Conservation (phyloP, 257 asterid genomes). For the Nemophila menziesii region DNA sequence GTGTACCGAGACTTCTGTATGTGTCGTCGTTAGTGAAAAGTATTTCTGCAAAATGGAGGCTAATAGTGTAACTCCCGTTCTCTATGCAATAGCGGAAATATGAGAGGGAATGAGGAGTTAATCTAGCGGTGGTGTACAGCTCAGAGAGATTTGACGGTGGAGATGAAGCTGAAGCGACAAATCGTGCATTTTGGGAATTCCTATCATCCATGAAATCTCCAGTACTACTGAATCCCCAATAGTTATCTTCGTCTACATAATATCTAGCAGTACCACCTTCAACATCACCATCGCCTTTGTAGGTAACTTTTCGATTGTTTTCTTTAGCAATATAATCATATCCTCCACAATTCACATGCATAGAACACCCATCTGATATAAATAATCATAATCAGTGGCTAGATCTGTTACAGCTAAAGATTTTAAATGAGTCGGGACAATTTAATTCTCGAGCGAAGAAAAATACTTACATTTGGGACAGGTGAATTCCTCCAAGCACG, state of each 20-base stretch:
- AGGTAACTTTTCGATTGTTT: conserved; percentile 23
- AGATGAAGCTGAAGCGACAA: conserved; percentile 16
- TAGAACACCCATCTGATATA: conserved; percentile 61
- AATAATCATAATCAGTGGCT: too few relatives aligned
- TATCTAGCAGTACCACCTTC: conserved; percentile 52
- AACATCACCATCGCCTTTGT: conserved; percentile 56
- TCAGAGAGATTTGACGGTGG: conserved; percentile 32
- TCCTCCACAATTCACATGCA: conserved; percentile 76
- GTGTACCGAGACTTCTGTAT: conserved; percentile 60
- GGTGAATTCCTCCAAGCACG: conserved; percentile 21
- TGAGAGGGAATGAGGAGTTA: conserved; percentile 65
- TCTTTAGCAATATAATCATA: conserved; percentile 34
- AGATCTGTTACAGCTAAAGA: too few relatives aligned
- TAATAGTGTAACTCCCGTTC: conserved; percentile 65
- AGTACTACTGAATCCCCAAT: conserved; percentile 82
- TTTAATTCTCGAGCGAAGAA: too few relatives aligned
- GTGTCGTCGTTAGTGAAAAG: conserved; percentile 48
- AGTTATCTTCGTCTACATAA: conserved; percentile 20
- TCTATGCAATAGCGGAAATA: conserved; percentile 77
- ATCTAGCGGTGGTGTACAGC: conserved; percentile 63
- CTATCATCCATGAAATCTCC: conserved; percentile 80
- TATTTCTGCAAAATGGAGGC: conserved; percentile 70
- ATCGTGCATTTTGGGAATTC: conserved; percentile 39
- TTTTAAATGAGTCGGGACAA: too few relatives aligned
- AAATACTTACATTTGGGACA: conserved; percentile 31